Evolutionary conservation across 1,284 basidiomycete genomes (phyloP).

Genomic region (Fomes fomentarius): DNA sequence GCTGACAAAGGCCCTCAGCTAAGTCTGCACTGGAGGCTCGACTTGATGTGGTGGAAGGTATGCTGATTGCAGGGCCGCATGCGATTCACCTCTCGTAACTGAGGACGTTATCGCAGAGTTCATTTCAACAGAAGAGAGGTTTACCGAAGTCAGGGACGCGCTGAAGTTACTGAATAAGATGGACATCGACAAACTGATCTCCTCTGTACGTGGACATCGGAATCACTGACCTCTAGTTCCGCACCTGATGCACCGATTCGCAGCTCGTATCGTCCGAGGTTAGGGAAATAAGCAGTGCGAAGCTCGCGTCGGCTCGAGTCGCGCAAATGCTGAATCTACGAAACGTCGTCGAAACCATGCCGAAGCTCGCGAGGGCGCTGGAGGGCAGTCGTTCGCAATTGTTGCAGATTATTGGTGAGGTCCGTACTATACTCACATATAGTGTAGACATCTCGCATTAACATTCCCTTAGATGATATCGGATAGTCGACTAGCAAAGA

Average conservation of each 20-base stretch:
- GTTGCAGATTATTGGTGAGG: conserved; percentile 64
- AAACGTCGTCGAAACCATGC: conserved; percentile 67
- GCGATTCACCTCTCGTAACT: neutral
- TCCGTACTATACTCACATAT: conserved; percentile 30
- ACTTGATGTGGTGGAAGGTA: conserved; percentile 84
- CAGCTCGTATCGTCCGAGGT: conserved; percentile 70
- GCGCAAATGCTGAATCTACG: conserved; percentile 78
- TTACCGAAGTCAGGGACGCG: conserved; percentile 68
- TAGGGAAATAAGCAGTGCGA: conserved; percentile 52
- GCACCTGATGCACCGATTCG: neutral
- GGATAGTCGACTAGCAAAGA: conserved; percentile 67
- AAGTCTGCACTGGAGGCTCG: conserved; percentile 74
- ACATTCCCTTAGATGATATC: conserved; percentile 59
- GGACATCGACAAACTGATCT: conserved; percentile 89
- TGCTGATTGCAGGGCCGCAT: conserved; percentile 12
- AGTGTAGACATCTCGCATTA: too few relatives aligned
- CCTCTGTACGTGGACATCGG: conserved; percentile 52
- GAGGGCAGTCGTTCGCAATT: conserved; percentile 60
- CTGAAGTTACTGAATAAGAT: conserved; percentile 75
- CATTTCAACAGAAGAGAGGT: conserved; percentile 74
- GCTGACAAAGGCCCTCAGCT: conserved; percentile 38
- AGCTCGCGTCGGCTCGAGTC: conserved; percentile 70
- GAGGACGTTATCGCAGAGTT: conserved; percentile 54
- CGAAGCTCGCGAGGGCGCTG: conserved; percentile 63
- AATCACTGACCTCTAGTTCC: too few relatives aligned